These are phyloP conservation scores for Psilocybe sp. DNA, from an alignment of 768 basidiomycete species.

Conservation along the genomic window DNA sequence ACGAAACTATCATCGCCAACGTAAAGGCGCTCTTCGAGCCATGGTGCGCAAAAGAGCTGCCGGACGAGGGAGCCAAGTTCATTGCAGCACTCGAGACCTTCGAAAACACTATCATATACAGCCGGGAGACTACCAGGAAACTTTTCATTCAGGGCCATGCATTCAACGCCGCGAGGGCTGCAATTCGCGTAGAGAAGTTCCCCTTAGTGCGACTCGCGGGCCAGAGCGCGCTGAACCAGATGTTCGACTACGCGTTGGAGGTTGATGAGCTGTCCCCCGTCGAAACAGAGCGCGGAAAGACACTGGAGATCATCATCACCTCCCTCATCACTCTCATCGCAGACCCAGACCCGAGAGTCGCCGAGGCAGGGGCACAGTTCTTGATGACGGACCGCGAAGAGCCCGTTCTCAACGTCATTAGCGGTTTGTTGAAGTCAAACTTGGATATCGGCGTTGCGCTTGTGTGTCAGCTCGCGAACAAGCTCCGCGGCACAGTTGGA, in stretches of 20 bases:
- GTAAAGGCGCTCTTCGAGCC: conserved; percentile 3
- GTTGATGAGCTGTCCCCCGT: conserved; percentile 6
- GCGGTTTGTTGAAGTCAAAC: background rate
- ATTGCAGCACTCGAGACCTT: conserved; percentile 9
- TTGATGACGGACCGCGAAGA: conserved; percentile 1
- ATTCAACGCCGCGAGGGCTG: conserved; percentile 4
- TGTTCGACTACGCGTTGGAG: conserved; percentile 4
- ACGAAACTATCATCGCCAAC: conserved; percentile 3
- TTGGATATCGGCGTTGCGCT: conserved; percentile 1
- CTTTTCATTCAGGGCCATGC: conserved; percentile 10
- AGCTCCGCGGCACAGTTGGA: conserved; percentile 5
- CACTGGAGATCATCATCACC: background rate
- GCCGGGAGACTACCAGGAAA: background rate
- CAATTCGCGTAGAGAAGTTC: background rate
- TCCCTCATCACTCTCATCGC: background rate
- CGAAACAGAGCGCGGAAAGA: background rate
- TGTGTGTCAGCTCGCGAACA: conserved; percentile 6
- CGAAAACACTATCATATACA: conserved; percentile 7
- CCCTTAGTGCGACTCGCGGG: conserved; percentile 5
- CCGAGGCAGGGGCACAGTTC: background rate
- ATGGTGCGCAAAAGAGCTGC: background rate
- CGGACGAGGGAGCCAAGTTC: background rate
- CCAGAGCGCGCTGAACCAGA: conserved; percentile 10
- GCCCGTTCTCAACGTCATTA: background rate
- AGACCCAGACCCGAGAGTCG: conserved; percentile 2